phyloP scores from a whole-genome alignment of 164 flowering plant species.

The Liquidambar formosana region DNA sequence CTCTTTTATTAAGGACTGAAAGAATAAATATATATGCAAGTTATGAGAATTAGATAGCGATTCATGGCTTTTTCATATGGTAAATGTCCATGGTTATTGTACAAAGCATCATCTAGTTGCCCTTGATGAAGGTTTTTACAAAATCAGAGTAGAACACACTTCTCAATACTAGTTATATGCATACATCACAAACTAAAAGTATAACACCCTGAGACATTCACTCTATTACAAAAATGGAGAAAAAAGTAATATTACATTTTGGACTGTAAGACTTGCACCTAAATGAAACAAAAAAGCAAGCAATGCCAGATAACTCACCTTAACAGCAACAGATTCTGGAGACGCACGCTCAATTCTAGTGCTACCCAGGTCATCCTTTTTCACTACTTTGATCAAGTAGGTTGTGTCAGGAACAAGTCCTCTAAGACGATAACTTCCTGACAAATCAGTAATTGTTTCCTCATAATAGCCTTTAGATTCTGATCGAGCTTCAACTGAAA shows the following conservation, averaged over 20 bases:
- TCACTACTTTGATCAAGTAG: constrained; percentile 67
- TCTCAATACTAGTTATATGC: too few species aligned
- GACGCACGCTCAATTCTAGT: constrained; percentile 84
- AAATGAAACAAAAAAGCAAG: not conserved
- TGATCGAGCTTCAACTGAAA: constrained; percentile 87
- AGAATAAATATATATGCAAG: too few species aligned
- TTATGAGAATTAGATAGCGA: too few species aligned
- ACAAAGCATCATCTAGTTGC: too few species aligned
- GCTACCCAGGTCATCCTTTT: constrained; percentile 51
- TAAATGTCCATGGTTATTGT: too few species aligned
- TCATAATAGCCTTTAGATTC: constrained; percentile 90
- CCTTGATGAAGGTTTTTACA: too few species aligned
- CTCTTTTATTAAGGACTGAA: too few species aligned
- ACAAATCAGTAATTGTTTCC: constrained; percentile 77
- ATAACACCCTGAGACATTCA: too few species aligned
- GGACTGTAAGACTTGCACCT: not conserved
- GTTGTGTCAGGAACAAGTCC: constrained; percentile 86
- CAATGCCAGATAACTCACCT: constrained; percentile 44
- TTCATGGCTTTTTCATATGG: too few species aligned
- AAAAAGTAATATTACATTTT: not conserved
- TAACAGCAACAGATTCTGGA: constrained; percentile 65
- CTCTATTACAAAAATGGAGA: too few species aligned
- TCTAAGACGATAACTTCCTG: constrained; percentile 81
- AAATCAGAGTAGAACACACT: too few species aligned
- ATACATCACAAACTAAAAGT: too few species aligned